Evolutionary conservation across 257 asterid species (phyloP).

Genomic region (Ligustrum vulgare): DNA sequence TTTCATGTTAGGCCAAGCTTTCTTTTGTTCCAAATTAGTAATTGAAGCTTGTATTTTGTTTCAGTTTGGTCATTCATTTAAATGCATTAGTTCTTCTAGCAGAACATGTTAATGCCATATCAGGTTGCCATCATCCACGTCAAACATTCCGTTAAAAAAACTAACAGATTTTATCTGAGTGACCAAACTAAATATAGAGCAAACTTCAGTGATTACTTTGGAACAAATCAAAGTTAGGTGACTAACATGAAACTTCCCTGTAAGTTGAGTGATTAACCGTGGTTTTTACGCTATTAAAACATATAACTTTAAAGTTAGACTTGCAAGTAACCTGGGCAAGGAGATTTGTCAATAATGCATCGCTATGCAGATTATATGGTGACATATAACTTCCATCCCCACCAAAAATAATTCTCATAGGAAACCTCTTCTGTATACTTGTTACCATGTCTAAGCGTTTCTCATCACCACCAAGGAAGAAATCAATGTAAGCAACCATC

Average conservation of each 20-base stretch:
- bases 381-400: slow-evolving; percentile 97
- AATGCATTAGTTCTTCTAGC: not conserved
- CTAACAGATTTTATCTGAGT: not conserved
- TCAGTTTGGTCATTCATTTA: not conserved
- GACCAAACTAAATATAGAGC: not conserved
- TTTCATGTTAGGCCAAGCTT: not conserved
- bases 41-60: not conserved
- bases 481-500: slow-evolving; percentile 89
- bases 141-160: not conserved
- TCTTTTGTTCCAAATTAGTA: not conserved
- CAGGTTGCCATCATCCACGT: not conserved
- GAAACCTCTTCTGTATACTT: slow-evolving; percentile 88
- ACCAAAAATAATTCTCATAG: slow-evolving; percentile 86
- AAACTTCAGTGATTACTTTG: not conserved
- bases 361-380: slow-evolving; percentile 79
- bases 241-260: not conserved
- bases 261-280: not conserved
- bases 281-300: not conserved
- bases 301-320: slow-evolving; percentile 13
- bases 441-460: slow-evolving; percentile 83
- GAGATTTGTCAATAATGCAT: slow-evolving; percentile 80
- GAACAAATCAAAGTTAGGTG: not conserved
- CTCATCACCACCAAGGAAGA: slow-evolving; percentile 98
- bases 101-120: not conserved
- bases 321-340: slow-evolving; percentile 78